Percentiles rank a stretch among this genome's conserved stretches.
phyloP scores from a whole-genome alignment of 306 rosid species.

The Gastrolobium bilobum region DNA sequence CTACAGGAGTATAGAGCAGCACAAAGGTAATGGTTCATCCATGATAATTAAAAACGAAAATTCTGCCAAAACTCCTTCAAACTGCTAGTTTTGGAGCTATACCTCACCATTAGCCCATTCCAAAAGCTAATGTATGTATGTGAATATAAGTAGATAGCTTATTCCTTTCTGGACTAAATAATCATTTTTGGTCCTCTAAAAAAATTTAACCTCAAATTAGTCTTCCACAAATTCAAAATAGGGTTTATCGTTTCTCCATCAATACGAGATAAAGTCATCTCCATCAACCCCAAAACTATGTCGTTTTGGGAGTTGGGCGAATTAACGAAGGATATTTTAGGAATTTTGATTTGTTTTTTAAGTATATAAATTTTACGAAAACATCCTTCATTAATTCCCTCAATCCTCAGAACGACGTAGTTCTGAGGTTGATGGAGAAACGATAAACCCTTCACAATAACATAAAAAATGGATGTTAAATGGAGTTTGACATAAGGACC shows the following conservation, averaged over 20 bases:
- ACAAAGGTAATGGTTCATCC: constrained; percentile 1
- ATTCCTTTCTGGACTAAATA: neutral
- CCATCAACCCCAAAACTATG: too few relatives aligned
- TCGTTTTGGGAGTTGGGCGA: too few relatives aligned
- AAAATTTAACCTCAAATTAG: neutral
- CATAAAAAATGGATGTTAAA: neutral
- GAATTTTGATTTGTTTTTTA: too few relatives aligned
- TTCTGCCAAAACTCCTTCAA: constrained; percentile 12
- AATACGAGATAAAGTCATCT: too few relatives aligned
- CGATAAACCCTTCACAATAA: too few relatives aligned
- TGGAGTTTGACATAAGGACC: neutral
- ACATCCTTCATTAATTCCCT: too few relatives aligned
- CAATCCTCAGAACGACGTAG: too few relatives aligned
- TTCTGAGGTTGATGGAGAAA: too few relatives aligned
- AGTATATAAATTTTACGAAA: too few relatives aligned
- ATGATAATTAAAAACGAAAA: neutral
- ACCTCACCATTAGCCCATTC: constrained; percentile 6
- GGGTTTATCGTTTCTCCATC: too few relatives aligned
- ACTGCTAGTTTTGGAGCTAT: neutral
- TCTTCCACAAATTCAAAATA: neutral
- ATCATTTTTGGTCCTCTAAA: neutral
- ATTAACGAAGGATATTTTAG: too few relatives aligned
- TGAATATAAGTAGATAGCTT: neutral
- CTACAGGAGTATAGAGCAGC: neutral
- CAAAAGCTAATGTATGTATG: constrained; percentile 9